Evolutionary conservation across 805 yeast genomes (phyloP).

Genomic region (Wickerhamiella australiensis): DNA sequence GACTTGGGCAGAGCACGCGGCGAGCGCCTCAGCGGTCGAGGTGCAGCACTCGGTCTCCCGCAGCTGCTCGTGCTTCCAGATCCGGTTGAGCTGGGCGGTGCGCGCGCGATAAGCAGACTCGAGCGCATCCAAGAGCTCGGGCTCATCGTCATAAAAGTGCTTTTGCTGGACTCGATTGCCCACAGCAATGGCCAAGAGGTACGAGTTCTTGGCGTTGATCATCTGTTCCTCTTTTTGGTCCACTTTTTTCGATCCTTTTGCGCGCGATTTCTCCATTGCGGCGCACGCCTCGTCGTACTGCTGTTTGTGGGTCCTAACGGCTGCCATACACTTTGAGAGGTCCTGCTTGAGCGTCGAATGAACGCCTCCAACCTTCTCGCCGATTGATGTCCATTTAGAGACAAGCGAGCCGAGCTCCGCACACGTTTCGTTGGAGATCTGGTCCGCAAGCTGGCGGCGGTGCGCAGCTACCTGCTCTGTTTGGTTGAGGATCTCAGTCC

Average conservation of each 20-base stretch:
- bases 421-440: slow-evolving; percentile 47
- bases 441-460: slow-evolving; percentile 44
- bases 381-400: slow-evolving; percentile 40
- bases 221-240: slow-evolving; percentile 60
- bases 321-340: slow-evolving; percentile 40
- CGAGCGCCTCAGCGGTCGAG: slow-evolving; percentile 25
- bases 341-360: slow-evolving; percentile 44
- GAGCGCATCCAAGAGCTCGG: slow-evolving; percentile 70
- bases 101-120: slow-evolving; percentile 78
- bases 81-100: slow-evolving; percentile 55
- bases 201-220: slow-evolving; percentile 79
- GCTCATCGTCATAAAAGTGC: slow-evolving; percentile 82
- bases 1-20: slow-evolving; percentile 42
- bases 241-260: slow-evolving; percentile 49
- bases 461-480: slow-evolving; percentile 71
- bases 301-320: slow-evolving; percentile 53
- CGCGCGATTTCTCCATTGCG: slow-evolving; percentile 65
- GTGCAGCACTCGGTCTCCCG: slow-evolving; percentile 45
- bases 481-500: slow-evolving; percentile 79
- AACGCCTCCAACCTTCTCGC: slow-evolving; percentile 45
- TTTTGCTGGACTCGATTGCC: slow-evolving; percentile 90
- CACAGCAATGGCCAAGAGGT: slow-evolving; percentile 64
- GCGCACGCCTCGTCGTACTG: slow-evolving; percentile 73
- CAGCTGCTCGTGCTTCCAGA: slow-evolving; percentile 48
- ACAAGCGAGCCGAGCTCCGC: slow-evolving; percentile 48